These are phyloP conservation scores for Colletotrichum cuscutae DNA, from an alignment of 2,329 filamentous ascomycete genomes.

Conservation along the genomic window DNA sequence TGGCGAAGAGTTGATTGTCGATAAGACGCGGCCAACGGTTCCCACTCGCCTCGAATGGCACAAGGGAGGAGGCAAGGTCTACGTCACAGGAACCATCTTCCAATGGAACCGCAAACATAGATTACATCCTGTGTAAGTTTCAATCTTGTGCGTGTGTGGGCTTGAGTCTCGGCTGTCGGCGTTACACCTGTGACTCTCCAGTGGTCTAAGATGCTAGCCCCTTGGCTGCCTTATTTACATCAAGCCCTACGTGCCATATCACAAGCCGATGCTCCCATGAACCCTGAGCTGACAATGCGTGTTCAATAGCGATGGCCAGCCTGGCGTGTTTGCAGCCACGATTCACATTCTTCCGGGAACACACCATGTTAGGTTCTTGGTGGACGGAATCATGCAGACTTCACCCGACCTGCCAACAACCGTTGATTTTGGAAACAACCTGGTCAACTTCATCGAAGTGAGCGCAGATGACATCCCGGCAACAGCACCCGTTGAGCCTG, in stretches of 20 bases:
- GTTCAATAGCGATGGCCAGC: conserved; percentile 59
- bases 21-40: conserved; percentile 81
- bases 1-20: conserved; percentile 79
- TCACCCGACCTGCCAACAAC: conserved; percentile 90
- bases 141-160: background rate
- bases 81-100: conserved; percentile 97
- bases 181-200: conserved; percentile 17
- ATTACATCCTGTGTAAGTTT: conserved; percentile 83
- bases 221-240: background rate
- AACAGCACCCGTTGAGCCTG: conserved; percentile 43
- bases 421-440: conserved; percentile 96
- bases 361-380: conserved; percentile 95
- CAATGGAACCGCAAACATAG: conserved; percentile 97
- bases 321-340: conserved; percentile 77
- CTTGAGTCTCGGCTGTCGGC: conserved; percentile 34
- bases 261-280: conserved; percentile 23
- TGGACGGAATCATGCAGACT: conserved; percentile 92
- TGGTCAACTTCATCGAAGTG: conserved; percentile 98
- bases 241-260: conserved; percentile 16
- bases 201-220: background rate
- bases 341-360: conserved; percentile 91
- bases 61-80: conserved; percentile 85
- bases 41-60: conserved; percentile 89
- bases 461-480: conserved; percentile 75
- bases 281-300: background rate